phyloP scores from a whole-genome alignment of 129 eudicot species.

The Daucus carota region DH1_v3.0 NC_030386.2:2877501-2878000 shows the following conservation, averaged over 20 bases:
- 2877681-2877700: background rate
- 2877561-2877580: background rate
- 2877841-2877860: constrained; percentile 28
- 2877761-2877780: constrained; percentile 46
- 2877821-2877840: constrained; percentile 52
- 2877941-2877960: background rate
- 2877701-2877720: background rate
- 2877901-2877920: background rate
- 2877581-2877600: background rate
- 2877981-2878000: background rate
- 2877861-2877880: constrained; percentile 4
- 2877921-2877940: background rate
- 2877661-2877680: background rate
- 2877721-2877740: background rate
- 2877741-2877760: constrained; percentile 45
- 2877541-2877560: background rate
- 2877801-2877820: constrained; percentile 50
- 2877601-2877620: background rate
- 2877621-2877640: background rate
- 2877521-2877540: background rate
- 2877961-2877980: background rate
- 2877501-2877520: background rate
- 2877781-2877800: constrained; percentile 77
- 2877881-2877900: constrained; percentile 16
- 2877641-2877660: background rate